Evolutionary conservation across 2,329 filamentous ascomycete genomes (phyloP), one percentile per base, ranked within the genome.

Genomic region (Neospermospora avenae): DNA sequence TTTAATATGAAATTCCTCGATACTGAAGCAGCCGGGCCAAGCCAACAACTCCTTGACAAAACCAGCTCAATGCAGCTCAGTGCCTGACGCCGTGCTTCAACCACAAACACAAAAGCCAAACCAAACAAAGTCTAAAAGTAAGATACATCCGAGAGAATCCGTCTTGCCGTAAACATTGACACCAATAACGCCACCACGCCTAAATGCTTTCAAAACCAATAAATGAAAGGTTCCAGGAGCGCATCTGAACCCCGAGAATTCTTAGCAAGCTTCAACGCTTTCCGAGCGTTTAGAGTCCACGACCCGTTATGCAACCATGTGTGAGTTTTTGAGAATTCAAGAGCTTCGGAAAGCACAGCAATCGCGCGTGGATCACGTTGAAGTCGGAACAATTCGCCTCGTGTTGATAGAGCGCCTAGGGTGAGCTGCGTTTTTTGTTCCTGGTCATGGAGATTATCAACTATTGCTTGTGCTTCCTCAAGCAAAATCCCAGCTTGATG

Each of bases 281-380:
- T 55, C 22, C 41, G 41, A 55, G 37, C 41, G 45, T 55, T 45
- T 6, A 55, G 28, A 22, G 13, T 45, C 53, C 53, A 54, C 20
- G 51, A 41, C 16, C 51, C 51, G 18, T 54, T 54, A 6, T 54
- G 51, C n/a, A 54, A 54, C 51, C 51, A 54, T 8, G 14, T 54
- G 6, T 54, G 20, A 6, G 10, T n/a, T 14, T 54, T 54, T 10
- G 51, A 34, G 39, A 39, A 54, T 22, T 54, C 51, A 18, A 24
- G 24, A 1, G 51, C 35, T 22, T 42, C 51, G 10, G 34, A 28
- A 31, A 54, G 51, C 8, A 42, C 35, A 16, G 51, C 35, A 25
- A 54, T 28, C 35, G 51, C 51, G 8, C 51, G 5, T 4, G 51
- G 35, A 28, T 54, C 51, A 11, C 51, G 34, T 16, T 37, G 24